These are phyloP conservation scores for Patellifolia procumbens DNA, from an alignment of 179 eudicot genomes.

Conservation along the genomic window DNA sequence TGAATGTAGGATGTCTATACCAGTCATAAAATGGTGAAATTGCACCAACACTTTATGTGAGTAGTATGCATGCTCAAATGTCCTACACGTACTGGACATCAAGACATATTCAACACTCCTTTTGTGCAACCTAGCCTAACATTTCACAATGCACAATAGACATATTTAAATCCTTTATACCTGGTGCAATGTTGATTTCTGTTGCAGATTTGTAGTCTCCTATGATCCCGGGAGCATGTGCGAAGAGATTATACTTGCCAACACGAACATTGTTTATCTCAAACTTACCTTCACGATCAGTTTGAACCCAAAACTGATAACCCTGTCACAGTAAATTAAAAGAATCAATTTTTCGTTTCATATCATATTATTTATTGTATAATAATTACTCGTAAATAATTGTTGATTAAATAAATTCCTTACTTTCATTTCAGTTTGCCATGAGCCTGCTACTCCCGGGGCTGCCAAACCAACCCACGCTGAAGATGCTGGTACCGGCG, in stretches of 20 bases:
- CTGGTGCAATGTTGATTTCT: slow-evolving; percentile 41
- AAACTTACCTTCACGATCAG: slow-evolving; percentile 47
- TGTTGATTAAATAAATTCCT: background rate
- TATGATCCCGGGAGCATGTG: slow-evolving; percentile 54
- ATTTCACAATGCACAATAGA: too few relatives aligned
- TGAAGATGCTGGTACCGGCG: slow-evolving; percentile 31
- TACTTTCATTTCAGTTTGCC: slow-evolving; percentile 63
- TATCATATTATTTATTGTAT: background rate
- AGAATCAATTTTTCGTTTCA: background rate
- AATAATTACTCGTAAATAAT: background rate
- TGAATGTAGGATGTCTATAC: background rate
- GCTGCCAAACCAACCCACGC: slow-evolving; percentile 61
- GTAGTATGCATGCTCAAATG: too few relatives aligned
- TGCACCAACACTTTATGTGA: too few relatives aligned
- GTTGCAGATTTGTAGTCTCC: slow-evolving; percentile 49
- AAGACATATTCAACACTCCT: too few relatives aligned
- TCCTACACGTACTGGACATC: too few relatives aligned
- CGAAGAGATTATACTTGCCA: slow-evolving; percentile 50
- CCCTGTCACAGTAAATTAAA: slow-evolving; percentile 39
- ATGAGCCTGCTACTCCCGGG: slow-evolving; percentile 61
- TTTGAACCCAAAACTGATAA: slow-evolving; percentile 65
- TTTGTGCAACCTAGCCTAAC: too few relatives aligned
- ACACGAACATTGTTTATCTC: slow-evolving; percentile 34
- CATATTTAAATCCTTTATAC: slow-evolving; percentile 18
- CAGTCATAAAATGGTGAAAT: background rate